Percentiles rank a stretch among this genome's conserved stretches.
These are phyloP conservation scores for Arctostaphylos glauca DNA, from an alignment of 148 eudicot genomes.

Conservation along the genomic window DNA sequence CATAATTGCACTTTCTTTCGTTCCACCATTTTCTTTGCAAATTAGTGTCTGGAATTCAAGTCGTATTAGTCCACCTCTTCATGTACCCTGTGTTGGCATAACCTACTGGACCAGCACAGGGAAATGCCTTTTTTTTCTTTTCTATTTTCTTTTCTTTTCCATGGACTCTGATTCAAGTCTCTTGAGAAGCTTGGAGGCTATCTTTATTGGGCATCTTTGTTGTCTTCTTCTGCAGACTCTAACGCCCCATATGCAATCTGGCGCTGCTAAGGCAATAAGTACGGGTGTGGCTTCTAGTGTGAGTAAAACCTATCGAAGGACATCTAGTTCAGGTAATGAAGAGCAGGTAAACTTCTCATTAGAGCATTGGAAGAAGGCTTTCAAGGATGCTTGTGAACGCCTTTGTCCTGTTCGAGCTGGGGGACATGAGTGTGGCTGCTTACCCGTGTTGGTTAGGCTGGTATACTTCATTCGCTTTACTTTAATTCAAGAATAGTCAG, in stretches of 20 bases:
- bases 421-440: slow-evolving; percentile 86
- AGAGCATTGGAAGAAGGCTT: slow-evolving; percentile 94
- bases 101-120: neutral
- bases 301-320: slow-evolving; percentile 41
- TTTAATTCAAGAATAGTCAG: neutral
- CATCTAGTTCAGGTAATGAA: slow-evolving; percentile 51
- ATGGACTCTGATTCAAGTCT: neutral
- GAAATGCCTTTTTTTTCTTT: neutral
- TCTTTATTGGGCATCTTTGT: neutral
- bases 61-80: neutral
- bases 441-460: slow-evolving; percentile 68
- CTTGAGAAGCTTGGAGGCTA: neutral
- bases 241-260: slow-evolving; percentile 82
- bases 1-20: neutral
- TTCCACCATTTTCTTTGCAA: neutral
- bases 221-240: slow-evolving; percentile 40
- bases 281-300: slow-evolving; percentile 34
- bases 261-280: slow-evolving; percentile 67
- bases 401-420: slow-evolving; percentile 77
- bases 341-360: slow-evolving; percentile 61
- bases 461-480: slow-evolving; percentile 24
- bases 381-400: slow-evolving; percentile 80
- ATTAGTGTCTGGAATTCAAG: neutral
- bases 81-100: neutral
- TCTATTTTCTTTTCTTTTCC: neutral